Percentiles rank a stretch among this genome's conserved stretches.
These are phyloP conservation scores for Mycena filopes DNA, from an alignment of 768 basidiomycete genomes.

Conservation along the genomic window DNA sequence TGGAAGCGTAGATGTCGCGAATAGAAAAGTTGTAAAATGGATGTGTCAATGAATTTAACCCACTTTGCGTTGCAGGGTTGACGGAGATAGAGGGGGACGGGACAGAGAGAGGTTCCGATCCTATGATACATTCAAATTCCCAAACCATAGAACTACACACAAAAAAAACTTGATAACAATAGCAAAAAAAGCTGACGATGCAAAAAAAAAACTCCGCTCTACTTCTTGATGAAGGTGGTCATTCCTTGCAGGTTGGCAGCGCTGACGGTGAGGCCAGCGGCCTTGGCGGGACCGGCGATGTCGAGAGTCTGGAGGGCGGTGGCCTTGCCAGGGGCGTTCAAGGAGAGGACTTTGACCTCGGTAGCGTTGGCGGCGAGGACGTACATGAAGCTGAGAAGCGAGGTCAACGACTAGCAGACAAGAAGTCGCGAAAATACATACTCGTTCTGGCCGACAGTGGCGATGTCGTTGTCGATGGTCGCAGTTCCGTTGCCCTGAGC, in stretches of 20 bases:
- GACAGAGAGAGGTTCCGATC: neutral
- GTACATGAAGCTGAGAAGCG: conserved; percentile 40
- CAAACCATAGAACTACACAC: conserved; percentile 18
- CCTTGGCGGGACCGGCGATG: conserved; percentile 36
- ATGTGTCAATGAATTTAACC: conserved; percentile 7
- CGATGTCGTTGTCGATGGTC: conserved; percentile 55
- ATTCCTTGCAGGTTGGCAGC: conserved; percentile 34
- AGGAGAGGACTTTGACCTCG: conserved; percentile 39
- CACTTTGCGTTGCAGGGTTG: neutral
- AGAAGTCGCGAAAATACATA: conserved; percentile 31
- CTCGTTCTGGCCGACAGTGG: conserved; percentile 50
- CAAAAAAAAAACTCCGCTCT: neutral
- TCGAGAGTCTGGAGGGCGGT: conserved; percentile 39
- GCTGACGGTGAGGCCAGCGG: conserved; percentile 42
- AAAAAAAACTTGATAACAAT: conserved; percentile 16
- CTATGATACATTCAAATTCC: conserved; percentile 26
- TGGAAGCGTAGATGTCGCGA: neutral
- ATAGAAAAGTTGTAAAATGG: neutral
- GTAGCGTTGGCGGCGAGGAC: conserved; percentile 42
- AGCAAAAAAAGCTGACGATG: conserved; percentile 12
- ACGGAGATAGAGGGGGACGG: conserved; percentile 36
- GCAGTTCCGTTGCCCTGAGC: conserved; percentile 46
- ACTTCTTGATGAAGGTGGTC: conserved; percentile 37
- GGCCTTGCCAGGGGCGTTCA: conserved; percentile 42
- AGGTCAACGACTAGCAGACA: neutral